Evolutionary conservation across 208 protist species (phyloP).

Genomic region (Lotmaria passim): DNA sequence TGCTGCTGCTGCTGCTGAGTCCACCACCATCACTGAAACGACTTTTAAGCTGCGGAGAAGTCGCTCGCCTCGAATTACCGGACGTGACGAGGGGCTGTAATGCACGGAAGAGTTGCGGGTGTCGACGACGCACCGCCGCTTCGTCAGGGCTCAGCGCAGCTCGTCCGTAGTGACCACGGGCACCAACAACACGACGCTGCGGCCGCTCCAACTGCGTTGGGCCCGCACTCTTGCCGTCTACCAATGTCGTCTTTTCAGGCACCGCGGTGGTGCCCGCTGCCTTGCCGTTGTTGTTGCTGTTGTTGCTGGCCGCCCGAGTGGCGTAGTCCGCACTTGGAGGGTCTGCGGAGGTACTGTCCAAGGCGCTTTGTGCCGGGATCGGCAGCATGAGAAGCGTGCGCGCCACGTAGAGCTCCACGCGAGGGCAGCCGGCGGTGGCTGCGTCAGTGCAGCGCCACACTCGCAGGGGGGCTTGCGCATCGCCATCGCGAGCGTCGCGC

Average conservation of each 20-base stretch:
- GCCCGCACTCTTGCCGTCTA: no score
- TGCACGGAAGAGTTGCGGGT: constrained; percentile 22
- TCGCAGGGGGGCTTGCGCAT: background rate
- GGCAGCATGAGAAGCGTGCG: constrained; percentile 40
- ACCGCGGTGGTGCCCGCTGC: no score
- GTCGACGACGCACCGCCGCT: constrained; percentile 13
- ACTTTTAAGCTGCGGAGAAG: background rate
- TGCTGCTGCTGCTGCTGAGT: background rate
- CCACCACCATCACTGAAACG: background rate
- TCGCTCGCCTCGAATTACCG: no score
- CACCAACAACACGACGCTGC: background rate
- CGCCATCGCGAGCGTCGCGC: background rate
- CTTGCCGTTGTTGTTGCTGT: background rate
- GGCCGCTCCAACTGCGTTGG: no score
- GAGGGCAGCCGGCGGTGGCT: constrained; percentile 17
- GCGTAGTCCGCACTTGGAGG: no score
- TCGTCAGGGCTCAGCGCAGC: background rate
- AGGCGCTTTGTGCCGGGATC: constrained; percentile 23
- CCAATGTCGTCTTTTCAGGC: no score
- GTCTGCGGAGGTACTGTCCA: constrained; percentile 10
- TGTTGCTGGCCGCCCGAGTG: background rate
- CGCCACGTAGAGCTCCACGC: constrained; percentile 25
- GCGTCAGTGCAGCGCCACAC: constrained; percentile 24
- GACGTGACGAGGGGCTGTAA: constrained; percentile 6
- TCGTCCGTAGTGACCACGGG: background rate